Conservation (phyloP, 179 eudicot genomes). For the Pouteria campechiana region DNA sequence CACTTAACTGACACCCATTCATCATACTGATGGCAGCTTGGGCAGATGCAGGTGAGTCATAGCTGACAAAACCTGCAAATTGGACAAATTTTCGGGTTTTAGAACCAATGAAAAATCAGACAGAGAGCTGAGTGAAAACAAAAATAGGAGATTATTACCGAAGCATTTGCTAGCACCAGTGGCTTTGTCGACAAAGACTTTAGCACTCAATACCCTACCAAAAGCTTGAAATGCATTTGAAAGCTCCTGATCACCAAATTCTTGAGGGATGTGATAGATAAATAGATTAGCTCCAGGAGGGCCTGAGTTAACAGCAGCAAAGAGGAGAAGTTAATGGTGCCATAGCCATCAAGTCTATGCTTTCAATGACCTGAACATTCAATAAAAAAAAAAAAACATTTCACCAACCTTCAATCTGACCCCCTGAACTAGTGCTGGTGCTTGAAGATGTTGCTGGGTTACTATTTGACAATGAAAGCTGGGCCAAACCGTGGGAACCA, state of each 20-base stretch:
- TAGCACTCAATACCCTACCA: conserved; percentile 90
- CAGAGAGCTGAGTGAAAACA: not conserved
- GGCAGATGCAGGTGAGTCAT: conserved; percentile 74
- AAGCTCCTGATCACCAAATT: conserved; percentile 81
- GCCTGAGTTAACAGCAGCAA: conserved; percentile 26
- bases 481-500: conserved; percentile 43
- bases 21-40: conserved; percentile 74
- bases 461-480: conserved; percentile 32
- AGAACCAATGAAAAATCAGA: too few species aligned
- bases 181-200: conserved; percentile 86
- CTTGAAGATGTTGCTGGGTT: conserved; percentile 76
- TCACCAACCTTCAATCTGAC: conserved; percentile 70
- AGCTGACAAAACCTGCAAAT: conserved; percentile 86
- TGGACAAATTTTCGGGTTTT: conserved; percentile 12
- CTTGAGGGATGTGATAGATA: conserved; percentile 98
- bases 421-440: conserved; percentile 46
- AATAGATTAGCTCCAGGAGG: conserved; percentile 95
- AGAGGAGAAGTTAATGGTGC: too few species aligned
- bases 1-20: conserved; percentile 86
- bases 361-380: not conserved
- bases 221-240: conserved; percentile 70
- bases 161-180: conserved; percentile 97
- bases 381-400: not conserved
- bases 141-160: conserved; percentile 29
- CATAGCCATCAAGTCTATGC: too few species aligned